phyloP scores from a whole-genome alignment of 2,329 filamentous ascomycete genomes.

The Drechslera avenae region DNA sequence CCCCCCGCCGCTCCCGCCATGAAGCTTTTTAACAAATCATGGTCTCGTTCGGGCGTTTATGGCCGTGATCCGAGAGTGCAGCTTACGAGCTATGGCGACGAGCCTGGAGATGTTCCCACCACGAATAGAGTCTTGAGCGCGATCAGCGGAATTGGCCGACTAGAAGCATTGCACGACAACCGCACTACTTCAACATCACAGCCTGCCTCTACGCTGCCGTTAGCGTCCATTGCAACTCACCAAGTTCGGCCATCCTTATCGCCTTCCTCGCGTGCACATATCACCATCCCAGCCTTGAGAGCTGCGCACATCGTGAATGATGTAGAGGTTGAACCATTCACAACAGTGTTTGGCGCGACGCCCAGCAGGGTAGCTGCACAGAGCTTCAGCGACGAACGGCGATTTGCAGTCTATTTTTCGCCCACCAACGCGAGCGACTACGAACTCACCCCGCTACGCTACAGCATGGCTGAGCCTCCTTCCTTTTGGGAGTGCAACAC shows the following conservation, averaged over 20 bases:
- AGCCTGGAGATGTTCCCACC: neutral
- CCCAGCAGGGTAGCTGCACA: neutral
- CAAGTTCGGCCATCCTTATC: neutral
- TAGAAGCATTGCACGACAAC: neutral
- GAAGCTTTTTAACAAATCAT: neutral
- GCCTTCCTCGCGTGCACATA: neutral
- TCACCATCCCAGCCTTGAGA: neutral
- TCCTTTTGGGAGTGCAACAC: too few species aligned
- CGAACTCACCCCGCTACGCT: neutral
- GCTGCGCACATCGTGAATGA: neutral
- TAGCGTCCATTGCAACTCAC: neutral
- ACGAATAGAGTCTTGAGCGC: neutral
- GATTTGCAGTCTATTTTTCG: conserved; percentile 3
- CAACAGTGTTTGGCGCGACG: neutral
- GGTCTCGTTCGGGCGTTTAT: neutral
- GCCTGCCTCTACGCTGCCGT: neutral
- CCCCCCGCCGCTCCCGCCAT: neutral
- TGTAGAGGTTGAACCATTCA: neutral
- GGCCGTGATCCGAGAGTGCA: neutral
- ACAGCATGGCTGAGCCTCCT: too few species aligned
- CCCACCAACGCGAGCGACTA: neutral
- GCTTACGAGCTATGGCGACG: neutral
- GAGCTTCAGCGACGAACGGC: neutral
- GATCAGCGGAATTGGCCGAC: neutral
- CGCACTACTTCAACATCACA: neutral